Percentiles rank a stretch among this genome's conserved stretches.
phyloP scores from a whole-genome alignment of 1,139 yeast species.

The Wickerhamiella infanticola region DNA sequence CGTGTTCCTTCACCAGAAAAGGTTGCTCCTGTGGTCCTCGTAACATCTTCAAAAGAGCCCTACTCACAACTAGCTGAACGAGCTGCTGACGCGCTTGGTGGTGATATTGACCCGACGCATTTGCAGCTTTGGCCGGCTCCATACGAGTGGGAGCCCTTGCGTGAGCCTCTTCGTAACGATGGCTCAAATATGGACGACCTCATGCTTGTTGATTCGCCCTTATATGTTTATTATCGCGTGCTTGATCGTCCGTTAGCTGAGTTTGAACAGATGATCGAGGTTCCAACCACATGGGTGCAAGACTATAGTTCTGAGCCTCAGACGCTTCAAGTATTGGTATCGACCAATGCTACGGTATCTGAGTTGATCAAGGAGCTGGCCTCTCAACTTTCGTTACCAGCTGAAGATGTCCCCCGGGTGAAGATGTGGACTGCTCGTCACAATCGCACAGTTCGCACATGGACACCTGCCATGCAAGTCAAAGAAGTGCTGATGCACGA shows the following conservation, averaged over 20 bases:
- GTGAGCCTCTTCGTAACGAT: conserved; percentile 5
- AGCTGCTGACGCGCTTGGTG: conserved; percentile 35
- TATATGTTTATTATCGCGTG: conserved; percentile 46
- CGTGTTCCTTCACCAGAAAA: conserved; percentile 18
- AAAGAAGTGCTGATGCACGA: conserved; percentile 15
- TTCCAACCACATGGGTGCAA: conserved; percentile 26
- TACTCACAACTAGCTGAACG: conserved; percentile 46
- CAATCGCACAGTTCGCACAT: conserved; percentile 16
- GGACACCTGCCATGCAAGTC: conserved; percentile 16
- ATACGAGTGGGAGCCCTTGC: conserved; percentile 1
- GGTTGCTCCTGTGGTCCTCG: conserved; percentile 33
- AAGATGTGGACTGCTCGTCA: conserved; percentile 41
- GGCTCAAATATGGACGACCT: conserved; percentile 11
- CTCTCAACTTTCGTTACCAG: conserved; percentile 38
- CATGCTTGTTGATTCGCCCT: conserved; percentile 3
- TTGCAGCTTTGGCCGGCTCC: conserved; percentile 34
- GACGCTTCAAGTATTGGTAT: conserved; percentile 45
- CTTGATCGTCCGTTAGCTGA: conserved; percentile 61
- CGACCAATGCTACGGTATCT: conserved; percentile 41
- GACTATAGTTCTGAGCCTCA: conserved; percentile 24
- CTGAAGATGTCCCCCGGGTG: conserved; percentile 23
- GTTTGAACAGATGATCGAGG: conserved; percentile 55
- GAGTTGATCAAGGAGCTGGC: conserved; percentile 45
- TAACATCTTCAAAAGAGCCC: conserved; percentile 49
- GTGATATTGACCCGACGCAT: conserved; percentile 39